phyloP scores from a whole-genome alignment of 257 asterid genomes.

The Solanum virginianum region DNA sequence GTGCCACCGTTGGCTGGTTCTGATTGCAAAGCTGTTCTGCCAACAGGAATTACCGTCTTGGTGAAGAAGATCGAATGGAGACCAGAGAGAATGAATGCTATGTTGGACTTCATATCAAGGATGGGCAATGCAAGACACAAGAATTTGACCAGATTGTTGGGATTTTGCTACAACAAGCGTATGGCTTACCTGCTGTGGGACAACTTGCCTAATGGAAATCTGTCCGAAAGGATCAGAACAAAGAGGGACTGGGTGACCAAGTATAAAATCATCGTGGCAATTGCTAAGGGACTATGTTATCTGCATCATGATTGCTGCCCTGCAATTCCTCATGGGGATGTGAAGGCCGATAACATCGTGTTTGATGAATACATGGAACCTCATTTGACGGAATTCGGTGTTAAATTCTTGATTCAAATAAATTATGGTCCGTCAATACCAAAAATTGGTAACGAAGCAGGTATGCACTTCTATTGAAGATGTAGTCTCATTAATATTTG shows the following conservation, averaged over 20 bases:
- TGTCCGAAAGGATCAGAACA: conserved; percentile 42
- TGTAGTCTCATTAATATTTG: not conserved
- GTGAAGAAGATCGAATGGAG: conserved; percentile 76
- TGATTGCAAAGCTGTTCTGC: conserved; percentile 58
- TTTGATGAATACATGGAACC: conserved; percentile 93
- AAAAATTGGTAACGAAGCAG: conserved; percentile 33
- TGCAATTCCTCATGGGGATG: conserved; percentile 73
- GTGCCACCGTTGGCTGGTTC: conserved; percentile 23
- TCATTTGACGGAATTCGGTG: conserved; percentile 65
- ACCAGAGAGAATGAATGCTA: conserved; percentile 19
- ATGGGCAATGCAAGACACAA: conserved; percentile 72
- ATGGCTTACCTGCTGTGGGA: conserved; percentile 74
- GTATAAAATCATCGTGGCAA: conserved; percentile 40
- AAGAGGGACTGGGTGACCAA: conserved; percentile 60
- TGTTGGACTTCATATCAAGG: conserved; percentile 29
- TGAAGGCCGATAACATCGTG: conserved; percentile 46
- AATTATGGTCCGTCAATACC: conserved; percentile 5
- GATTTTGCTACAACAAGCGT: conserved; percentile 49
- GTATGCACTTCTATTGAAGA: conserved; percentile 14
- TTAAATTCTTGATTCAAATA: conserved; percentile 28
- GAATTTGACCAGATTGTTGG: conserved; percentile 66
- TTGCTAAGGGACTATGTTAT: conserved; percentile 63
- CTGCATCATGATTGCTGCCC: conserved; percentile 81
- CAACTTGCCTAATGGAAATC: conserved; percentile 54
- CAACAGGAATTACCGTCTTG: conserved; percentile 72